Conservation (phyloP, 139 green algal genomes). For the Tetratostichococcus sp. region DNA sequence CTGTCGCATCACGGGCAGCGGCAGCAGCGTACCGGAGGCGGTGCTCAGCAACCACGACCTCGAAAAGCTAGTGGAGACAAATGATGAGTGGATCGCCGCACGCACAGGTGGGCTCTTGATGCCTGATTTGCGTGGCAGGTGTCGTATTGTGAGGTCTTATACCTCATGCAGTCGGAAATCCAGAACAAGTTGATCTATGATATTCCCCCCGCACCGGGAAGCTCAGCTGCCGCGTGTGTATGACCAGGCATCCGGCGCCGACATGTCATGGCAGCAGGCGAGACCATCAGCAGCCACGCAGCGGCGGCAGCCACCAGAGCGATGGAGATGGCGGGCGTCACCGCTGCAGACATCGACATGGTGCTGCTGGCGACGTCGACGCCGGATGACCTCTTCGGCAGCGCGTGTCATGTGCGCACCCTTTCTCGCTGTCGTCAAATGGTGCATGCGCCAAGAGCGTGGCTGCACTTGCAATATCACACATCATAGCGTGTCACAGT, state of each 20-base stretch:
- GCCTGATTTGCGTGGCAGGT: no score
- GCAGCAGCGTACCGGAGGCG: slow-evolving; percentile 69
- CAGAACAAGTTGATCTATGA: background rate
- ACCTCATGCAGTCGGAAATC: background rate
- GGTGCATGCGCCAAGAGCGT: no score
- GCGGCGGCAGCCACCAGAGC: slow-evolving; percentile 58
- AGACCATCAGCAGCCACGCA: slow-evolving; percentile 67
- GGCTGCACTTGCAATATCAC: no score
- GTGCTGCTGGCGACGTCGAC: slow-evolving; percentile 91
- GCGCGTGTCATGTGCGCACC: slow-evolving; percentile 61
- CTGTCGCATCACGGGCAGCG: slow-evolving; percentile 60
- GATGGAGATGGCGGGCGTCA: slow-evolving; percentile 84
- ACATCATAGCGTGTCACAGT: no score
- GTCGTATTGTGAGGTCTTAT: background rate
- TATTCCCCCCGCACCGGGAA: background rate
- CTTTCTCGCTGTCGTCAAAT: background rate
- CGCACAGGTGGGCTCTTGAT: slow-evolving; percentile 87
- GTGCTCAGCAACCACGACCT: slow-evolving; percentile 90
- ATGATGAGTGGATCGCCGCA: slow-evolving; percentile 94
- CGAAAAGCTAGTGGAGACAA: slow-evolving; percentile 88
- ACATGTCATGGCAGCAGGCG: slow-evolving; percentile 71
- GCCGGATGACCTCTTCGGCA: slow-evolving; percentile 94
- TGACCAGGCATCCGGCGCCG: slow-evolving; percentile 34
- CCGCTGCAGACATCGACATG: slow-evolving; percentile 82
- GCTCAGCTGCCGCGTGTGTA: background rate